Evolutionary conservation across 2,329 filamentous ascomycete species (phyloP).

Genomic region (Phialophora verrucosa): DNA sequence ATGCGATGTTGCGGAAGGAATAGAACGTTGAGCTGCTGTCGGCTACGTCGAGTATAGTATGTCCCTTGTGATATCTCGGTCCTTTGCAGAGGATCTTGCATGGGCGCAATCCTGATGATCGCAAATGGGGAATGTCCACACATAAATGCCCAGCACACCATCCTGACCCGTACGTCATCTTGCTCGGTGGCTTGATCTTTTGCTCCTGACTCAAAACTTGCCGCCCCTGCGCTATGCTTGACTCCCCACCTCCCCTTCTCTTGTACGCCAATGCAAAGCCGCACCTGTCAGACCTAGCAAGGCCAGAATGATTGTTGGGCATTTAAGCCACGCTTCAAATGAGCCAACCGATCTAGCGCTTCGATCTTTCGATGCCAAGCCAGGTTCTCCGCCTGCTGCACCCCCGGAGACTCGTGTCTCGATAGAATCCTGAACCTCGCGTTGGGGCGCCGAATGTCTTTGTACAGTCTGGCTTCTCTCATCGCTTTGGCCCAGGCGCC

Average conservation of each 20-base stretch:
- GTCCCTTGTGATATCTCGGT: not conserved
- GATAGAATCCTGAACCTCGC: not conserved
- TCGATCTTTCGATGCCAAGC: no score
- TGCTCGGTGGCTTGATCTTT: not conserved
- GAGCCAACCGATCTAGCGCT: not conserved
- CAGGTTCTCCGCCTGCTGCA: not conserved
- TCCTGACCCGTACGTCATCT: not conserved
- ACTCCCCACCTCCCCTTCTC: not conserved
- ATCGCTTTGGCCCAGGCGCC: not conserved
- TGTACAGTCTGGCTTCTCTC: not conserved
- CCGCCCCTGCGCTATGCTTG: not conserved
- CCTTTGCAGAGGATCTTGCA: not conserved
- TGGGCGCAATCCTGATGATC: not conserved
- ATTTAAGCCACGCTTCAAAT: not conserved
- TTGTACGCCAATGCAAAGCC: not conserved
- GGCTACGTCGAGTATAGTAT: not conserved
- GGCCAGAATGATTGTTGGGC: not conserved
- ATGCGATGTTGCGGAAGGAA: not conserved
- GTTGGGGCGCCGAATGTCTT: not conserved
- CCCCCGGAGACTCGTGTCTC: not conserved
- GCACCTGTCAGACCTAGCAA: not conserved
- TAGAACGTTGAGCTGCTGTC: not conserved
- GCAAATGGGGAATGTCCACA: not conserved
- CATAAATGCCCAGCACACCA: not conserved
- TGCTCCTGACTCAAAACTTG: not conserved